These are phyloP conservation scores for Leccinum disarticulatum DNA, from an alignment of 768 basidiomycete genomes.

Conservation along the genomic window DNA sequence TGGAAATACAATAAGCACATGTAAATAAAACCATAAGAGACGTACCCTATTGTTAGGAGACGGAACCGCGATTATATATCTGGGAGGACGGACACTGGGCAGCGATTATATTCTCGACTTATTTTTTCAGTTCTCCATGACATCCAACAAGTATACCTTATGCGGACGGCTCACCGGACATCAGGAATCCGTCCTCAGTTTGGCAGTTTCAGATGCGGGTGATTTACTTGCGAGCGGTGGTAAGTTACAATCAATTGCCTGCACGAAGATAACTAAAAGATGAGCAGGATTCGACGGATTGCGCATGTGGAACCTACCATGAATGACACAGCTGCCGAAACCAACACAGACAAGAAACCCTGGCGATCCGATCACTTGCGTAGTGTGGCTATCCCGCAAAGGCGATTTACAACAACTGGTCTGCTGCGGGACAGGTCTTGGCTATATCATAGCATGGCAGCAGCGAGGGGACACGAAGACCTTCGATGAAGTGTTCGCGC, in stretches of 20 bases:
- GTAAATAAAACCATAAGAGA: too few relatives aligned
- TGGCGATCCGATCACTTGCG: neutral
- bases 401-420: neutral
- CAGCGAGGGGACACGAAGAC: neutral
- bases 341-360: neutral
- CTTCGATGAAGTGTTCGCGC: neutral
- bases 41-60: too few relatives aligned
- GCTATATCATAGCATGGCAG: neutral
- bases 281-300: too few relatives aligned
- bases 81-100: too few relatives aligned
- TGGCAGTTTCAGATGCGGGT: neutral
- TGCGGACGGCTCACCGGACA: neutral
- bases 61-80: too few relatives aligned
- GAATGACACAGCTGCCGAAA: neutral
- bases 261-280: too few relatives aligned
- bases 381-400: neutral
- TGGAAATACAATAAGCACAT: too few relatives aligned
- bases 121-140: neutral
- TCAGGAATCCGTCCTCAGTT: neutral
- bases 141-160: neutral
- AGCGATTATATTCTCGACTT: neutral
- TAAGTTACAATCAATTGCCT: neutral
- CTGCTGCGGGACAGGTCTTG: neutral
- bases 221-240: neutral
- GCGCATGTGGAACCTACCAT: neutral